Evolutionary conservation across 169 alveolate species (phyloP).

Genomic region (Eimeria falciformis): DNA sequence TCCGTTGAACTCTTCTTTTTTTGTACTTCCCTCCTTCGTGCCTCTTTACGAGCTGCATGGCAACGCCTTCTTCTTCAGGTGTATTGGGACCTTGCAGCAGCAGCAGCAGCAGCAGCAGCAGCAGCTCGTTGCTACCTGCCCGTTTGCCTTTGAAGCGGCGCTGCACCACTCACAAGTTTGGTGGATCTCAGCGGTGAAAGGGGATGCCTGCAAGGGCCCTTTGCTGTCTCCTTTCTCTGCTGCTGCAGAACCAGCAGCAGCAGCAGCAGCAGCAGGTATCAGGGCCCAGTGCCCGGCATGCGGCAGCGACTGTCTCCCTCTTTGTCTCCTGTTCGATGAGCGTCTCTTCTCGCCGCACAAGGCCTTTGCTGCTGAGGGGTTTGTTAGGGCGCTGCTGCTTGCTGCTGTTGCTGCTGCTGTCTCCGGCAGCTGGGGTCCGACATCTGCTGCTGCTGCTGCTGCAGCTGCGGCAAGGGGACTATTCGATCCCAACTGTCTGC

Average conservation of each 20-base stretch:
- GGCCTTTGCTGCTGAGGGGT: conserved; percentile 48
- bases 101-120: conserved; percentile 55
- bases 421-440: background rate
- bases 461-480: conserved; percentile 28
- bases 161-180: conserved; percentile 20
- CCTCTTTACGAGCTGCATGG: conserved; percentile 38
- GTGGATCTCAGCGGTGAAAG: background rate
- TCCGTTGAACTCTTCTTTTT: conserved; percentile 1
- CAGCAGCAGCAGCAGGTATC: conserved; percentile 1
- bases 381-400: conserved; percentile 3
- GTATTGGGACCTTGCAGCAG: conserved; percentile 8
- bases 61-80: conserved; percentile 52
- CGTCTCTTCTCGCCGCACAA: conserved; percentile 45
- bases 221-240: conserved; percentile 43
- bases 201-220: background rate
- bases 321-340: conserved; percentile 50
- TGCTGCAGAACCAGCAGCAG: conserved; percentile 22
- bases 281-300: conserved; percentile 17
- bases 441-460: conserved; percentile 3
- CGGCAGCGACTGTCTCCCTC: conserved; percentile 52
- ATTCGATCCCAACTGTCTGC: conserved; percentile 19
- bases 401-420: conserved; percentile 59
- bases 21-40: conserved; percentile 14
- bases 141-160: conserved; percentile 25
- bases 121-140: background rate